Base-by-base conservation (phyloP, 306 rosid species). In the Pueraria montana region DNA sequence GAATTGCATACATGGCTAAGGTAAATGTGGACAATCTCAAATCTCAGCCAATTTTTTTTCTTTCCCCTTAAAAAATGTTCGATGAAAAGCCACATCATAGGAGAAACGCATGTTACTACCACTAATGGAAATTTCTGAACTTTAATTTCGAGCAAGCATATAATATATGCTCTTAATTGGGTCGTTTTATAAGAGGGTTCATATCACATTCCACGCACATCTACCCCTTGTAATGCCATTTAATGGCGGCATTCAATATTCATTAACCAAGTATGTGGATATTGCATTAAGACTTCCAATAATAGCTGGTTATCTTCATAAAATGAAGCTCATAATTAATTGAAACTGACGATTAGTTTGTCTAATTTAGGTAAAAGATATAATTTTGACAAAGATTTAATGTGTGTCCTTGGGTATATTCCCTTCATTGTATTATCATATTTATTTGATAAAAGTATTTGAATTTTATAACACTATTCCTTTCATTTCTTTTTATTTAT, bases 1-100 rank as follows among this genome's bases (percentile, higher is more conserved):
- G 90, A 72, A 67, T 17, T 23, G 21, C 84, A 66, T 81, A 66
- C 81, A 81, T 84, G 67, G 56, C 76, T 7, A 11, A 43, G 53
- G 18, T 45, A 40, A 48, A 30, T n/a, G n/a, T 13, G n/a, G 23
- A 71, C 8, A n/a, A 55, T 27, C 9, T 36, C 49, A 49, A 49
- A 23, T 1, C 32, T 1, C 32, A 27, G 32, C 3, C 32, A 1
- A 1, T 27, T 3, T 27, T 27, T 27, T 27, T 27, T 1, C 32
- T 27, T 27, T 27, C 32, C 8, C 40, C 6, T 36, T 0, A 36
- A 6, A 5, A 36, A 36, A 36, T 36, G 40, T 36, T 36, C 7
- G 40, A 36, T 5, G 0, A 36, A 36, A 36, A 36, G 8, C 40
- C 40, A 36, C 40, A 36, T 36, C 40, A 14, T 17, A n/a, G 16